Base-by-base conservation (phyloP, 2,329 filamentous ascomycete genomes). In the Torrubiella hemipterigena region DNA sequence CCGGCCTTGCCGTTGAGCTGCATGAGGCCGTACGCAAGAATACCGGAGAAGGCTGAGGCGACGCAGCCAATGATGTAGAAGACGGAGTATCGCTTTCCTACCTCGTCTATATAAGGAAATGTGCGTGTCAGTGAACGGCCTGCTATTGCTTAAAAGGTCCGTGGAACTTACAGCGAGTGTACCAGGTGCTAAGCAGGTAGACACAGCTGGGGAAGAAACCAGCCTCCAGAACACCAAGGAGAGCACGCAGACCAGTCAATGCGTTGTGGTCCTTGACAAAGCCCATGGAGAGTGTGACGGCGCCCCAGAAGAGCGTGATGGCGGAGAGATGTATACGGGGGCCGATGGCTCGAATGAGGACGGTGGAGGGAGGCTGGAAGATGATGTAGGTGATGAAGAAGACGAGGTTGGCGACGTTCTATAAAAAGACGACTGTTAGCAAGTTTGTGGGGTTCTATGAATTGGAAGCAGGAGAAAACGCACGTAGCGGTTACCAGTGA, bases 371-470 rank as follows among this genome's bases (percentile, higher is more conserved):
- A 1, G 78, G 73, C 47, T 86, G 79, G 38, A 83, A 78, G 30
- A 81, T 31, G 38, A 79, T 68, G 50, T 85, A 86, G 1, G 77
- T 69, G 41, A 81, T 64, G 61, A 84, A 85, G 59, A 85, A 85
- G 45, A 83, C 63, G 21, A 84, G 60, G 4, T 78, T 78, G 34
- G 79, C 66, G 44, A 84, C 68, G n/a, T 72, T 68, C 62, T 67
- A 39, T 5, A 24, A 5, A 3, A n/a, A n/a, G n/a, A n/a, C 3
- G 16, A 19, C 7, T n/a, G 30, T 36, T 27, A 32, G 29, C 17
- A 14, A 37, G 17, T 13, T 21, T 30, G 10, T 7, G 14, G 12
- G 4, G 9, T 13, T 29, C 18, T 1, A 16, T 9, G 18, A 14
- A 27, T 9, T 6, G 13, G 13, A 20, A 21, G 16, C 4, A 14